A percentile compares a stretch with the other conserved stretches of the same genome.
Evolutionary conservation across 2,329 filamentous ascomycete species (phyloP).

Genomic region (Laburnicola sp.): DNA sequence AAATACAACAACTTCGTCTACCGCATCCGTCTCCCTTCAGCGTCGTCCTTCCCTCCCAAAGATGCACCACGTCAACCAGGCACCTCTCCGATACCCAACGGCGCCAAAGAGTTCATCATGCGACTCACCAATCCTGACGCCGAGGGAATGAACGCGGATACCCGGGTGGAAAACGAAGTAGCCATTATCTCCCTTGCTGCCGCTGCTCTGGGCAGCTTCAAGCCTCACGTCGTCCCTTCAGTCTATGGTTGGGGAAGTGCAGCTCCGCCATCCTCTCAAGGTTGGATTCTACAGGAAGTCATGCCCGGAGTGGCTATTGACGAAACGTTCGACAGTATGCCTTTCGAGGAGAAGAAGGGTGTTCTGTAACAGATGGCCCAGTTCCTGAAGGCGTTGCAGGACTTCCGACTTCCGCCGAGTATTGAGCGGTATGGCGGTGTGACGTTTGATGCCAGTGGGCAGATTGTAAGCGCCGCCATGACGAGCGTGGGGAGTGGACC

Average conservation of each 20-base stretch:
- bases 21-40: slow-evolving; percentile 23
- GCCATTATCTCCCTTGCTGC: slow-evolving; percentile 34
- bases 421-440: slow-evolving; percentile 39
- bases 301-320: slow-evolving; percentile 36
- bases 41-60: slow-evolving; percentile 9
- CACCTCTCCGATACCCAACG: slow-evolving; percentile 29
- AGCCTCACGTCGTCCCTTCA: slow-evolving; percentile 33
- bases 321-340: slow-evolving; percentile 27
- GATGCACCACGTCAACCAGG: slow-evolving; percentile 20
- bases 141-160: slow-evolving; percentile 32
- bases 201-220: slow-evolving; percentile 28
- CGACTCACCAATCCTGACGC: slow-evolving; percentile 40
- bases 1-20: slow-evolving; percentile 47
- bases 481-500: slow-evolving; percentile 37
- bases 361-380: slow-evolving; percentile 38
- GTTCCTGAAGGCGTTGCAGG: slow-evolving; percentile 38
- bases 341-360: slow-evolving; percentile 23
- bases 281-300: slow-evolving; percentile 38
- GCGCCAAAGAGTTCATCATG: slow-evolving; percentile 35
- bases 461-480: slow-evolving; percentile 39
- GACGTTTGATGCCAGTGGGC: slow-evolving; percentile 35
- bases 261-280: slow-evolving; percentile 18
- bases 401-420: slow-evolving; percentile 36
- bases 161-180: slow-evolving; percentile 21
- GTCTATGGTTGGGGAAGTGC: slow-evolving; percentile 38